A percentile compares a stretch with the other conserved stretches of the same genome.
Conservation (phyloP, 2,329 filamentous ascomycete species). For the Exophiala calicioides region DNA sequence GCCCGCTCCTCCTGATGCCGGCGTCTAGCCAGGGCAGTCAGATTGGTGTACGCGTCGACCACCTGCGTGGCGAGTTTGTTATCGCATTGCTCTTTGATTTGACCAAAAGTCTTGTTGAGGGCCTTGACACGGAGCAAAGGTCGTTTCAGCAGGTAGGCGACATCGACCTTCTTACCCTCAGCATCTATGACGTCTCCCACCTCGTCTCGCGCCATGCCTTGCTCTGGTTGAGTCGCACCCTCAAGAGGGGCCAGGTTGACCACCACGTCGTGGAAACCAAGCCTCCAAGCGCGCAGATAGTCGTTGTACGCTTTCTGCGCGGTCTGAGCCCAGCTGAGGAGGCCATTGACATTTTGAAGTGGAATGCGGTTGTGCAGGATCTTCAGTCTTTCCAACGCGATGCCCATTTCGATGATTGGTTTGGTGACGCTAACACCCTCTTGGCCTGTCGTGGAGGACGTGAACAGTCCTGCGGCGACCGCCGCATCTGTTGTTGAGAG, state of each 20-base stretch:
- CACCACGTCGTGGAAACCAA: constrained; percentile 92
- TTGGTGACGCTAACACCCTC: constrained; percentile 70
- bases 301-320: constrained; percentile 77
- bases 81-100: constrained; percentile 42
- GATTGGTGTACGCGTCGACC: constrained; percentile 64
- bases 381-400: constrained; percentile 81
- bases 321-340: constrained; percentile 79
- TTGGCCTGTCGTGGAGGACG: constrained; percentile 53
- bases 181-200: constrained; percentile 65
- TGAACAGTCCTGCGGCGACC: constrained; percentile 68
- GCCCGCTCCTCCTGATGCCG: constrained; percentile 72
- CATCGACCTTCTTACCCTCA: constrained; percentile 87
- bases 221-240: constrained; percentile 52
- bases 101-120: constrained; percentile 79
- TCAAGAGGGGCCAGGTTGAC: constrained; percentile 84
- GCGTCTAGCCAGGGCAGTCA: constrained; percentile 75
- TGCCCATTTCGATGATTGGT: constrained; percentile 91
- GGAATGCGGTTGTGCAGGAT: constrained; percentile 79
- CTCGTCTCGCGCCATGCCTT: constrained; percentile 58
- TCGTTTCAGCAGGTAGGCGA: constrained; percentile 87
- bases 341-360: constrained; percentile 66
- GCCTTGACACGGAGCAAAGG: constrained; percentile 87
- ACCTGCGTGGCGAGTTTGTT: constrained; percentile 58
- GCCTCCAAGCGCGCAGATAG: constrained; percentile 84
- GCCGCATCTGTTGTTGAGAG: constrained; percentile 69